These are phyloP conservation scores for Colletotrichum incanum DNA, from an alignment of 2,329 filamentous ascomycete species.

Conservation along the genomic window DNA sequence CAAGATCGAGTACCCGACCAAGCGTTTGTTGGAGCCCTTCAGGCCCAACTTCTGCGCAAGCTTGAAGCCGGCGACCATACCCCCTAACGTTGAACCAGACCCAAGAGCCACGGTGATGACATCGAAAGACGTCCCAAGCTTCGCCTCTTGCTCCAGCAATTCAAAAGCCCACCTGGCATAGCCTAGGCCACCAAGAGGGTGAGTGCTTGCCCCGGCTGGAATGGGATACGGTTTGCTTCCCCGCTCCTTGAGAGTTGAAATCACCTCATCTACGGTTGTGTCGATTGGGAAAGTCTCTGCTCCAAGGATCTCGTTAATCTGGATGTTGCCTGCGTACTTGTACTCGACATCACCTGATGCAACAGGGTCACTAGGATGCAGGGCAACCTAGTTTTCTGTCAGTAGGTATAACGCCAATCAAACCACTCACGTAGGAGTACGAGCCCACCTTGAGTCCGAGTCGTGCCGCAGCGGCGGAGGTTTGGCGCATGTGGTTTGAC, in stretches of 20 bases:
- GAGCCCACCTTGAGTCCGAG: slow-evolving; percentile 47
- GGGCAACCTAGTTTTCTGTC: slow-evolving; percentile 20
- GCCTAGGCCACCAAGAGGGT: slow-evolving; percentile 75
- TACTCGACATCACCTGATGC: slow-evolving; percentile 23
- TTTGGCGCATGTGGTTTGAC: slow-evolving; percentile 55
- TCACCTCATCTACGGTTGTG: slow-evolving; percentile 1
- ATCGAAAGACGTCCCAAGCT: slow-evolving; percentile 71
- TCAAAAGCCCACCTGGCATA: slow-evolving; percentile 78
- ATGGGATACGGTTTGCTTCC: slow-evolving; percentile 76
- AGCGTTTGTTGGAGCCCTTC: background rate
- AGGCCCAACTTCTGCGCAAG: slow-evolving; percentile 60
- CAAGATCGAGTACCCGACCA: slow-evolving; percentile 35
- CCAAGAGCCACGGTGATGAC: slow-evolving; percentile 74
- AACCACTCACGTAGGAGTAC: background rate
- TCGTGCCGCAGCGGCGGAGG: slow-evolving; percentile 52
- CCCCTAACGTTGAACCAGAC: slow-evolving; percentile 76
- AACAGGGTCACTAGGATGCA: slow-evolving; percentile 24
- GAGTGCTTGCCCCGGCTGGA: slow-evolving; percentile 75
- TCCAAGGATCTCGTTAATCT: slow-evolving; percentile 45
- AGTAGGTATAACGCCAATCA: background rate
- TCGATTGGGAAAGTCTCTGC: slow-evolving; percentile 40
- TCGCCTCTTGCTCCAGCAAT: slow-evolving; percentile 70
- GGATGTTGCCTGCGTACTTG: slow-evolving; percentile 43
- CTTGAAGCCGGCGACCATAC: slow-evolving; percentile 78
- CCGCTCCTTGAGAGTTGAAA: slow-evolving; percentile 44